Evolutionary conservation across 2,329 filamentous ascomycete genomes (phyloP).

Genomic region (Penicillium fuscoglaucum): DNA sequence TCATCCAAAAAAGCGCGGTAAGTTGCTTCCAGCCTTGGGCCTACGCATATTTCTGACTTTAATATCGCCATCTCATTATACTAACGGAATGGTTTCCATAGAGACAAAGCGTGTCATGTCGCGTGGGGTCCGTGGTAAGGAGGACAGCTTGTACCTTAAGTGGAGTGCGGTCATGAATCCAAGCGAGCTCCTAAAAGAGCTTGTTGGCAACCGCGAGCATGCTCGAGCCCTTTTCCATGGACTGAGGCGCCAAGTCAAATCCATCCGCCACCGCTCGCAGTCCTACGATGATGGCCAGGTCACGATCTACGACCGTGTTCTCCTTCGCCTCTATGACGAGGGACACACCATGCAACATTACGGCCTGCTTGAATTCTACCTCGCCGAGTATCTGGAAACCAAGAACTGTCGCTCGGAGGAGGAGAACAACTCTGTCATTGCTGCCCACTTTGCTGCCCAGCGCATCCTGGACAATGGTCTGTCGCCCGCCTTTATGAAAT

Average conservation of each 20-base stretch:
- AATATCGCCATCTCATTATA: no score
- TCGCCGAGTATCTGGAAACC: constrained; percentile 42
- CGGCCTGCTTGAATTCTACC: constrained; percentile 40
- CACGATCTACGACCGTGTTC: constrained; percentile 44
- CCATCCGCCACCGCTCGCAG: constrained; percentile 40
- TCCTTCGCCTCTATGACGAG: constrained; percentile 37
- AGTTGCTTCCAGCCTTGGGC: not conserved
- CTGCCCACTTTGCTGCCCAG: constrained; percentile 31
- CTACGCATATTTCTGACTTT: not conserved
- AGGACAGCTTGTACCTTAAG: constrained; percentile 13
- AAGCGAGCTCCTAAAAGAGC: constrained; percentile 30
- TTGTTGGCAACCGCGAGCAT: constrained; percentile 29
- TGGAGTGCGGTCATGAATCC: constrained; percentile 20
- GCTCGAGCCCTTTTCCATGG: constrained; percentile 33
- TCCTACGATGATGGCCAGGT: constrained; percentile 36
- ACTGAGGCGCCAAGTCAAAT: constrained; percentile 36
- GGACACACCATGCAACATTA: constrained; percentile 32
- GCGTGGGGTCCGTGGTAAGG: not conserved
- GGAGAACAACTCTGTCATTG: constrained; percentile 28
- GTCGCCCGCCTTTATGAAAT: not conserved
- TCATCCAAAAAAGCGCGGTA: not conserved
- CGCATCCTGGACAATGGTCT: constrained; percentile 22
- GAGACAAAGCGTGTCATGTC: not conserved
- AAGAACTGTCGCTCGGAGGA: constrained; percentile 17
- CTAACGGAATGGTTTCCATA: not conserved